phyloP scores from a whole-genome alignment of 805 yeast species.

The Wickerhamomyces silvicola region DNA sequence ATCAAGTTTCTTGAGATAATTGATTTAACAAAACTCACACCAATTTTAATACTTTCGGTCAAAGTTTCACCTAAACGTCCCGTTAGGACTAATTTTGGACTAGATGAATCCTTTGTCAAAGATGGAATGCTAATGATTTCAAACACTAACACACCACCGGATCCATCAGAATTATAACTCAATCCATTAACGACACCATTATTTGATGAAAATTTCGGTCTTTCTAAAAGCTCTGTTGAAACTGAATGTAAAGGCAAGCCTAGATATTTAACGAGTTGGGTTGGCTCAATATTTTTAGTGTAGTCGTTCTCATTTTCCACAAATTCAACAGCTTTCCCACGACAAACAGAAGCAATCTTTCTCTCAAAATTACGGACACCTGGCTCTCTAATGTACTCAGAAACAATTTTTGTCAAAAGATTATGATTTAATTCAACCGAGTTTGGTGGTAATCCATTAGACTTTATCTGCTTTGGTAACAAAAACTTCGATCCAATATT shows the following conservation, averaged over 20 bases:
- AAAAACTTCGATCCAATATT: constrained; percentile 63
- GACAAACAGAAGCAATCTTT: constrained; percentile 65
- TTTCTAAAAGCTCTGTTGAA: constrained; percentile 35
- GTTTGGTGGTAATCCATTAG: constrained; percentile 52
- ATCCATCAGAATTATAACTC: constrained; percentile 81
- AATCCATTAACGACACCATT: constrained; percentile 82
- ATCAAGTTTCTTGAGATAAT: constrained; percentile 35
- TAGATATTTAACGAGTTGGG: constrained; percentile 60
- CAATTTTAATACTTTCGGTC: constrained; percentile 76
- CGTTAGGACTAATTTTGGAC: constrained; percentile 52
- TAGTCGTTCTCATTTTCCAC: constrained; percentile 14
- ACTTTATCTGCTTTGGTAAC: constrained; percentile 65
- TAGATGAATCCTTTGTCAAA: constrained; percentile 26
- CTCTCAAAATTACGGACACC: constrained; percentile 83
- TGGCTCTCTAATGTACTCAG: constrained; percentile 73
- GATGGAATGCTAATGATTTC: constrained; percentile 66
- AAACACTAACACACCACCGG: constrained; percentile 74
- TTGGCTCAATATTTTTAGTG: constrained; percentile 31
- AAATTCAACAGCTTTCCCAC: constrained; percentile 75
- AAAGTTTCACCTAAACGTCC: constrained; percentile 81
- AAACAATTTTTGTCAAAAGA: constrained; percentile 55
- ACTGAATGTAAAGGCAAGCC: constrained; percentile 54
- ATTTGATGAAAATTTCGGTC: constrained; percentile 41
- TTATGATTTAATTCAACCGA: constrained; percentile 42
- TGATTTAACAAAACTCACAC: constrained; percentile 63